Percentiles rank a stretch among this genome's conserved stretches.
Evolutionary conservation across 768 basidiomycete species (phyloP).

Genomic region (Xanthoconium purpureum): DNA sequence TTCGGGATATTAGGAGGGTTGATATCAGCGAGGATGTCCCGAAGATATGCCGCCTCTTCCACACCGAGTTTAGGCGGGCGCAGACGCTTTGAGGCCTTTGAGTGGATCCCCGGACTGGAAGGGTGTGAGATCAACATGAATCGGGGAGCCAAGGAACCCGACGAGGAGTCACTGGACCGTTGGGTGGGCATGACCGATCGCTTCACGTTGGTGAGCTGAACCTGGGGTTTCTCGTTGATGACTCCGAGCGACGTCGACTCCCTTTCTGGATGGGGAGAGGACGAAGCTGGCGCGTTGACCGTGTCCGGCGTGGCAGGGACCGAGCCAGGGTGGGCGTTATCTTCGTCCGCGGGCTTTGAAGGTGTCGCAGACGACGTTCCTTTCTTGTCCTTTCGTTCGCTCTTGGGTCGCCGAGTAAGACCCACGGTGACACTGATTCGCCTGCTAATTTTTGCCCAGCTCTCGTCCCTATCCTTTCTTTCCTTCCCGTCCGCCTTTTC

Average conservation of each 20-base stretch:
- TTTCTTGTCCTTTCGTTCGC: constrained; percentile 38
- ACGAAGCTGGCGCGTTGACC: background rate
- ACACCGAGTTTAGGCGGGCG: constrained; percentile 53
- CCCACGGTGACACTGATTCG: constrained; percentile 61
- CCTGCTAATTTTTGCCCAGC: constrained; percentile 64
- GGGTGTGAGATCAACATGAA: constrained; percentile 28
- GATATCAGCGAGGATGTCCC: constrained; percentile 65
- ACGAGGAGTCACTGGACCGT: constrained; percentile 19
- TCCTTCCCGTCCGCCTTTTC: constrained; percentile 37
- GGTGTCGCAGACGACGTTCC: constrained; percentile 14
- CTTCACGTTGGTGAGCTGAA: constrained; percentile 26
- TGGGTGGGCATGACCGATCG: constrained; percentile 24
- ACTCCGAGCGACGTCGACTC: constrained; percentile 22
- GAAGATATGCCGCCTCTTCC: constrained; percentile 65
- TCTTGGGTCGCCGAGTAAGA: constrained; percentile 34
- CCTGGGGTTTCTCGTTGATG: constrained; percentile 26
- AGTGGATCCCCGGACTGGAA: constrained; percentile 29
- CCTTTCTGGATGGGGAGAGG: constrained; percentile 11
- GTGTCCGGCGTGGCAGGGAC: constrained; percentile 5
- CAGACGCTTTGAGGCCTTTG: constrained; percentile 39
- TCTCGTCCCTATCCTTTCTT: constrained; percentile 39
- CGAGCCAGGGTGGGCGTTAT: constrained; percentile 4
- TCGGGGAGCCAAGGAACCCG: constrained; percentile 16
- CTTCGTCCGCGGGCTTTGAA: constrained; percentile 30
- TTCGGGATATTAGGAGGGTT: constrained; percentile 39